A percentile compares a stretch with the other conserved stretches of the same genome.
phyloP scores from a whole-genome alignment of 257 asterid genomes.

The Thymus mandschuricus region DNA sequence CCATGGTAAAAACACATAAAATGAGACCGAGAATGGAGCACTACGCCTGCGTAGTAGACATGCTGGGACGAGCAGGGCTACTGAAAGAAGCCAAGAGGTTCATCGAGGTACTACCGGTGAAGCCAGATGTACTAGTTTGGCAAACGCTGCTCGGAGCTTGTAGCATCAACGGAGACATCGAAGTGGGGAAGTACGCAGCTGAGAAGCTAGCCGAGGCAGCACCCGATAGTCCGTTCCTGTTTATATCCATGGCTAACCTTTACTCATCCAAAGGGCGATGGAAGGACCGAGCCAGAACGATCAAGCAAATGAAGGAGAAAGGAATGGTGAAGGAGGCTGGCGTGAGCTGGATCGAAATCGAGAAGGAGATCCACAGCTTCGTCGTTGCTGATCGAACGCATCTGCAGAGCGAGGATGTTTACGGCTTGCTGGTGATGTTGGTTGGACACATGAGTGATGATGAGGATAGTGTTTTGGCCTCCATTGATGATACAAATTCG shows the following conservation, averaged over 20 bases:
- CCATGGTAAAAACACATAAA: conserved; percentile 55
- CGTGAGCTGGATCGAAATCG: conserved; percentile 79
- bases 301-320: conserved; percentile 72
- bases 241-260: conserved; percentile 73
- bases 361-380: conserved; percentile 59
- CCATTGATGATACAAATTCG: conserved; percentile 2
- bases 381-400: conserved; percentile 79
- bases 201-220: conserved; percentile 51
- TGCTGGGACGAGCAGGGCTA: conserved; percentile 86
- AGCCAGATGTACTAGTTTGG: conserved; percentile 72
- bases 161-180: conserved; percentile 54
- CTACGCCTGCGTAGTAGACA: conserved; percentile 77
- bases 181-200: conserved; percentile 75
- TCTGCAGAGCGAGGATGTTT: conserved; percentile 47
- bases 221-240: conserved; percentile 64
- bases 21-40: conserved; percentile 82
- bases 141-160: conserved; percentile 88
- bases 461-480: conserved; percentile 32
- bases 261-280: conserved; percentile 69
- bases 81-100: conserved; percentile 69
- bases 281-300: conserved; percentile 72
- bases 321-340: conserved; percentile 72
- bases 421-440: conserved; percentile 40
- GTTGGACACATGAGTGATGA: conserved; percentile 70
- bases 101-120: conserved; percentile 55